These are phyloP conservation scores for Malassezia sp. DNA, from an alignment of 1,284 basidiomycete genomes.

Conservation along the genomic window DNA sequence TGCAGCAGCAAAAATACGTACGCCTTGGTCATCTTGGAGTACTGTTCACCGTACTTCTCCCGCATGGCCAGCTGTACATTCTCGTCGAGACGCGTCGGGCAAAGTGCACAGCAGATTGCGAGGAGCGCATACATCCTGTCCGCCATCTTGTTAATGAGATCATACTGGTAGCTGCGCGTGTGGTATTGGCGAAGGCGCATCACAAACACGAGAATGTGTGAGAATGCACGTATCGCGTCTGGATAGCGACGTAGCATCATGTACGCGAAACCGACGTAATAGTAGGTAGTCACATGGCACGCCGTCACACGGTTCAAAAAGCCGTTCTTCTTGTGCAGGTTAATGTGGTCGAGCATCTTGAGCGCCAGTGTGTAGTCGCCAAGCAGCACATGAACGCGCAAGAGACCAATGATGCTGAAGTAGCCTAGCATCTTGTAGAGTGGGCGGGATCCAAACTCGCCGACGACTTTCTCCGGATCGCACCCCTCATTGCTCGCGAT, in stretches of 20 bases:
- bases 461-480: slow-evolving; percentile 64
- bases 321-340: slow-evolving; percentile 45
- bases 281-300: slow-evolving; percentile 73
- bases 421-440: slow-evolving; percentile 89
- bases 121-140: slow-evolving; percentile 95
- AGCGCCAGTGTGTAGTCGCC: slow-evolving; percentile 90
- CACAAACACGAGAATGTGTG: slow-evolving; percentile 66
- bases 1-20: slow-evolving; percentile 45
- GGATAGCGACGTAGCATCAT: slow-evolving; percentile 86
- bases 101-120: slow-evolving; percentile 80
- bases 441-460: slow-evolving; percentile 78
- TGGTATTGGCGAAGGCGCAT: slow-evolving; percentile 61
- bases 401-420: slow-evolving; percentile 86
- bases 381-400: slow-evolving; percentile 86
- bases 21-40: slow-evolving; percentile 64
- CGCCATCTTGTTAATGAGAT: slow-evolving; percentile 93
- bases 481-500: slow-evolving; percentile 68
- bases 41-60: slow-evolving; percentile 85
- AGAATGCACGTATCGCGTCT: slow-evolving; percentile 85
- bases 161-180: slow-evolving; percentile 88
- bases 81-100: slow-evolving; percentile 77
- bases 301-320: slow-evolving; percentile 40
- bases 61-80: slow-evolving; percentile 84
- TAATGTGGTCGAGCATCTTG: slow-evolving; percentile 91
- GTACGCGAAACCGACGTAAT: slow-evolving; percentile 93